These are phyloP conservation scores for Phialophora macrospora DNA, from an alignment of 2,329 filamentous ascomycete species.

Conservation along the genomic window DNA sequence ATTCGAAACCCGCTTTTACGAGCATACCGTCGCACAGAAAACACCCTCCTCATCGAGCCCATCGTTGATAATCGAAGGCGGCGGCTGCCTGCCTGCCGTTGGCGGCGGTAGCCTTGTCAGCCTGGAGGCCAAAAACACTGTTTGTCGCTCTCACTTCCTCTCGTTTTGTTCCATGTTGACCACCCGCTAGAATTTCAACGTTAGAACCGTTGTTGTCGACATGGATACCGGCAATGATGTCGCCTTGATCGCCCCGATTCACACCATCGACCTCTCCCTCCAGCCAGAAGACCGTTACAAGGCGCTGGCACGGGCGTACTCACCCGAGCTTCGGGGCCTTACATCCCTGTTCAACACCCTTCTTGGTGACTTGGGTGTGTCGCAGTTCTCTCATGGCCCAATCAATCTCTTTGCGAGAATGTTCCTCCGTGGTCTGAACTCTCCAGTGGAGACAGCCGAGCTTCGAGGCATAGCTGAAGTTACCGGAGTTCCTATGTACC, in stretches of 20 bases:
- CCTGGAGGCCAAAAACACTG: neutral
- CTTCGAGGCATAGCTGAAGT: conserved; percentile 61
- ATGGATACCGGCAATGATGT: conserved; percentile 1
- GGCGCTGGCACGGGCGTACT: conserved; percentile 54
- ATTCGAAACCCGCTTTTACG: neutral
- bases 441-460: conserved; percentile 64
- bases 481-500: conserved; percentile 60
- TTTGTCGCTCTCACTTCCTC: neutral
- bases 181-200: neutral
- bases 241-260: neutral
- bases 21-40: neutral
- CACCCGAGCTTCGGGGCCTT: conserved; percentile 51
- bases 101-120: neutral
- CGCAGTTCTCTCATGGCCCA: conserved; percentile 39
- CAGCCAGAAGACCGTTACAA: conserved; percentile 59
- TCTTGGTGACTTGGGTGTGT: conserved; percentile 44
- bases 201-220: neutral
- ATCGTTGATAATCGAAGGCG: neutral
- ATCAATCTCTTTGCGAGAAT: conserved; percentile 51
- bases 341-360: conserved; percentile 59
- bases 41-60: neutral
- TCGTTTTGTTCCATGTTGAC: neutral
- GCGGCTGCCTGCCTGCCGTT: neutral
- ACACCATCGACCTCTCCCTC: conserved; percentile 59
- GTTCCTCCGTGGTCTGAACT: conserved; percentile 57